phyloP scores from a whole-genome alignment of 2,329 filamentous ascomycete species.

The Didymella segeticola region DNA sequence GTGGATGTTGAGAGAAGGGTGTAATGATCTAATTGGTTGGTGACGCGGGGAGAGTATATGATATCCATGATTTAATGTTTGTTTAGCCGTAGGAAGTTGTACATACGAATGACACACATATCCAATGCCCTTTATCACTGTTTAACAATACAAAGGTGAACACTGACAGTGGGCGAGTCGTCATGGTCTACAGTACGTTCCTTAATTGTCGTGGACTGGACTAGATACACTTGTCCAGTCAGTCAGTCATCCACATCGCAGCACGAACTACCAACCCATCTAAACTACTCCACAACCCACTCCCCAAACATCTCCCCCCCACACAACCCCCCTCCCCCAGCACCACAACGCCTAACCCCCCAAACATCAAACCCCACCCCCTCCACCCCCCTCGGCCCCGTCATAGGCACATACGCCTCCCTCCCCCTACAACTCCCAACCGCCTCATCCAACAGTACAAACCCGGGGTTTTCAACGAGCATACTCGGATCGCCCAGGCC shows the following conservation, averaged over 20 bases:
- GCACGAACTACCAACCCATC: no score
- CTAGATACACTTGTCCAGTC: no score
- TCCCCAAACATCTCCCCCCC: constrained; percentile 19
- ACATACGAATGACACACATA: background rate
- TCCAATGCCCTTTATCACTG: no score
- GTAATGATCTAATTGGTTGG: constrained; percentile 1
- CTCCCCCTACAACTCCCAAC: constrained; percentile 20
- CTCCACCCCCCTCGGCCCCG: constrained; percentile 9
- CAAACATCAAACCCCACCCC: constrained; percentile 29
- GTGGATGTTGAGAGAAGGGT: background rate
- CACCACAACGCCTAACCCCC: background rate
- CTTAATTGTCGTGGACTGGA: no score
- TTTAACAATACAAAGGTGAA: no score
- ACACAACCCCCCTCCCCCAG: background rate
- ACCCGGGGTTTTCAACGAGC: background rate
- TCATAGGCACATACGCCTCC: constrained; percentile 23
- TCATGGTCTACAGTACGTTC: no score
- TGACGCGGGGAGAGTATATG: constrained; percentile 14
- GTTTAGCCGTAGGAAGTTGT: constrained; percentile 8
- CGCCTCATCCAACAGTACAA: constrained; percentile 27
- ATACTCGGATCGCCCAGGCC: constrained; percentile 21
- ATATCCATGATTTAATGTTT: constrained; percentile 30
- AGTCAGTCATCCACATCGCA: no score
- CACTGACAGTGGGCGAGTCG: no score
- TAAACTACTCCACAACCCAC: background rate